phyloP scores from a whole-genome alignment of 73 alveolate genomes.

The Loxodes magnus region DNA sequence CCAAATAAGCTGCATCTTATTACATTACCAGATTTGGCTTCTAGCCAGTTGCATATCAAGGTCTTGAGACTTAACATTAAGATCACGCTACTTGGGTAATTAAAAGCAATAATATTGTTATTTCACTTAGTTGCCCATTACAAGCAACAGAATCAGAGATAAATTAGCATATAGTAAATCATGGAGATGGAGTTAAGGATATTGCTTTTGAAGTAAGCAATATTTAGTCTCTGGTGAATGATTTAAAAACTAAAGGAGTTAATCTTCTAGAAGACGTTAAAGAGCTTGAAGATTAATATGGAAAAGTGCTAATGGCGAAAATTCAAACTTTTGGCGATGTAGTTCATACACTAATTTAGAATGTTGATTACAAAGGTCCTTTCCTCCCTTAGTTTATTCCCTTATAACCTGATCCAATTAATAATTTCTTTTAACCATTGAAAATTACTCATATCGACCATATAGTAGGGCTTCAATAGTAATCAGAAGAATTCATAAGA shows the following conservation, averaged over 20 bases:
- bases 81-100: constrained; percentile 57
- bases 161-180: constrained; percentile 36
- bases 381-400: constrained; percentile 68
- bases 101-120: constrained; percentile 32
- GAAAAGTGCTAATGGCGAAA: constrained; percentile 54
- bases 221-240: constrained; percentile 49
- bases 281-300: constrained; percentile 57
- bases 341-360: constrained; percentile 62
- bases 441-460: constrained; percentile 50
- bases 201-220: constrained; percentile 68
- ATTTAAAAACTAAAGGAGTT: constrained; percentile 76
- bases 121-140: constrained; percentile 59
- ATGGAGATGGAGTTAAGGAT: constrained; percentile 86
- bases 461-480: constrained; percentile 67
- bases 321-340: constrained; percentile 83
- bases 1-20: constrained; percentile 76
- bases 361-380: constrained; percentile 66
- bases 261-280: constrained; percentile 46
- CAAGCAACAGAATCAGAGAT: constrained; percentile 48
- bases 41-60: constrained; percentile 47
- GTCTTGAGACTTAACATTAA: constrained; percentile 56
- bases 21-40: constrained; percentile 42
- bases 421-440: constrained; percentile 33
- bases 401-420: constrained; percentile 48
- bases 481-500: constrained; percentile 58